These are phyloP conservation scores for Beauveria pseudobassiana DNA, from an alignment of 2,329 filamentous ascomycete genomes.

Conservation along the genomic window DNA sequence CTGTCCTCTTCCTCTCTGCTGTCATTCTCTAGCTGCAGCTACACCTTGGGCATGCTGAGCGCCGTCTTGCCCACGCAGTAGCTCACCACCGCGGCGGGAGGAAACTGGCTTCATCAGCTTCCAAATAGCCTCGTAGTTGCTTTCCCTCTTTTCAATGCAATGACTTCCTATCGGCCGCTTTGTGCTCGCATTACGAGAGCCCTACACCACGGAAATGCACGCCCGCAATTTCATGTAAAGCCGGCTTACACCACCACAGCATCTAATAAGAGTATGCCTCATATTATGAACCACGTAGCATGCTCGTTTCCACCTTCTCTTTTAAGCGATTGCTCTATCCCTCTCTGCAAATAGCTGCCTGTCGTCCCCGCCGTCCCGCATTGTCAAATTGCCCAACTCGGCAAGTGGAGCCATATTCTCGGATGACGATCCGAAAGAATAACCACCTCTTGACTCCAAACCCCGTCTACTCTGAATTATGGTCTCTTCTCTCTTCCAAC, in stretches of 20 bases:
- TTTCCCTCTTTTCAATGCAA: constrained; percentile 7
- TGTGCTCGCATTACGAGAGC: neutral
- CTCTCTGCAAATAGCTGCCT: neutral
- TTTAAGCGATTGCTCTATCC: no score
- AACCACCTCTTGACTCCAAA: neutral
- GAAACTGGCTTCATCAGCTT: neutral
- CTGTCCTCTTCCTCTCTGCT: neutral
- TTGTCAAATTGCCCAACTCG: neutral
- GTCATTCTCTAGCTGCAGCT: constrained; percentile 14
- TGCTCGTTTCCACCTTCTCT: no score
- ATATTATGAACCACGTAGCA: neutral
- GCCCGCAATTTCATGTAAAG: neutral
- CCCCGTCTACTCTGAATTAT: neutral
- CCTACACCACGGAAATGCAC: neutral
- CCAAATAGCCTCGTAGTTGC: neutral
- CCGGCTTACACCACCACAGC: neutral
- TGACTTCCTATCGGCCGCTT: neutral
- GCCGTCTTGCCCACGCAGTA: constrained; percentile 16
- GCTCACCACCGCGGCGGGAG: neutral
- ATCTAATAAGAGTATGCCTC: neutral
- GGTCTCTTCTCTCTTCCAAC: neutral
- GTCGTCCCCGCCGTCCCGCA: neutral
- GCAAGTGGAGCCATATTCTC: neutral
- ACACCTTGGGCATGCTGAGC: constrained; percentile 17
- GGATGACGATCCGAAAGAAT: neutral